phyloP scores from a whole-genome alignment of 805 yeast species.

The Ogataea glucozyma region DNA sequence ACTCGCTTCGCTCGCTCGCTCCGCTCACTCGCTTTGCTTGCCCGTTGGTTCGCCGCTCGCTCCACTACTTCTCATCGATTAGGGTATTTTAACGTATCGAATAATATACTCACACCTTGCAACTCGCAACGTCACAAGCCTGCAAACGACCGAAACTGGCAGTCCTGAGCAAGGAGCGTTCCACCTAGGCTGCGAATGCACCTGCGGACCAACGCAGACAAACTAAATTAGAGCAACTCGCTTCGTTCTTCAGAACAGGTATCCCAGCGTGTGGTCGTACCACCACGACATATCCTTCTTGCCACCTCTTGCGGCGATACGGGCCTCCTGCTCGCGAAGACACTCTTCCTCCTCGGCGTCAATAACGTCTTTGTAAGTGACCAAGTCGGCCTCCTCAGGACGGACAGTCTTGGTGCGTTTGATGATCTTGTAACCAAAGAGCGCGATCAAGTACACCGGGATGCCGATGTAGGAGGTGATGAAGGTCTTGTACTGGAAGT shows the following conservation, averaged over 20 bases:
- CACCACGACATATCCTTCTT: constrained; percentile 27
- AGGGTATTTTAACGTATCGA: background rate
- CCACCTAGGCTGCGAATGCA: too few species aligned
- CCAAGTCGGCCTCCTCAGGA: constrained; percentile 62
- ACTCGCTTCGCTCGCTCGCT: constrained; percentile 1
- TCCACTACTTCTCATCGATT: background rate
- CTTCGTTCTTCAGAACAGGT: constrained; percentile 23
- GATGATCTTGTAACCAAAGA: constrained; percentile 59
- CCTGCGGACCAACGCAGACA: too few species aligned
- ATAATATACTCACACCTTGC: too few species aligned
- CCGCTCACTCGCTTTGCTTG: too few species aligned
- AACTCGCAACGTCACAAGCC: too few species aligned
- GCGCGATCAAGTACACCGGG: constrained; percentile 59
- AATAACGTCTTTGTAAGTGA: constrained; percentile 54
- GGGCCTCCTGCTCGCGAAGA: constrained; percentile 21
- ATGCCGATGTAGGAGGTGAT: constrained; percentile 79
- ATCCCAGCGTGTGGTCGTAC: constrained; percentile 34
- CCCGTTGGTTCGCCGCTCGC: background rate
- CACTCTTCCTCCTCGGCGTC: constrained; percentile 53
- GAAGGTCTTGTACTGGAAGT: constrained; percentile 62
- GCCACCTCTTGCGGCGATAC: constrained; percentile 19
- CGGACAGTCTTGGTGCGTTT: constrained; percentile 49
- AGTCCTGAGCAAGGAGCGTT: too few species aligned
- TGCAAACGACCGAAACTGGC: too few species aligned
- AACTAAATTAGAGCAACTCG: background rate